Conservation (phyloP, 345 rosid species). For the Arabis alpina region DNA sequence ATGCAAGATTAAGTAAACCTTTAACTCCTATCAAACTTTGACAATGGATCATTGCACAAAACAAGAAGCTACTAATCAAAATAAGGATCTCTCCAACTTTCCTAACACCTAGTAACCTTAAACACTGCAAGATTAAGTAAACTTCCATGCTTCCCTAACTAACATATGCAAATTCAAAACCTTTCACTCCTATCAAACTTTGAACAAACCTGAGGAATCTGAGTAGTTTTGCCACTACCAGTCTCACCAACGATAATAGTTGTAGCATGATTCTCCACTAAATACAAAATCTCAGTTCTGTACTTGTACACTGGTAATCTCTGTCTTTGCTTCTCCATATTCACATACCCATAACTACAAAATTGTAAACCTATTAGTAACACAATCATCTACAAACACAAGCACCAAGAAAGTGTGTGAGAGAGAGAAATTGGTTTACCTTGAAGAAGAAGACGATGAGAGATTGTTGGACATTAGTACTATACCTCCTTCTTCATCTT, state of each 20-base stretch:
- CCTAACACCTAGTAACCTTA: constrained; percentile 6
- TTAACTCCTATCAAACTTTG: no score
- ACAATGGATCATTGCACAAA: no score
- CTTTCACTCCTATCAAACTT: constrained; percentile 1
- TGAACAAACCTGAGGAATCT: constrained; percentile 81
- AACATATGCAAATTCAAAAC: constrained; percentile 13
- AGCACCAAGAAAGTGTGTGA: neutral
- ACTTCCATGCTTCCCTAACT: no score
- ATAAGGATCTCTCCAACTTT: constrained; percentile 1
- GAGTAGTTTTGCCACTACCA: constrained; percentile 98
- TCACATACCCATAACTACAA: constrained; percentile 64
- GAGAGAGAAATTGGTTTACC: constrained; percentile 47
- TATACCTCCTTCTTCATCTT: constrained; percentile 96
- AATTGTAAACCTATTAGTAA: neutral
- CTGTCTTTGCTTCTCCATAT: constrained; percentile 86
- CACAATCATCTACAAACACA: neutral
- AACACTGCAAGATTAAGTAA: neutral
- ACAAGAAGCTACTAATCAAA: no score
- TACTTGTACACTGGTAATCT: constrained; percentile 89
- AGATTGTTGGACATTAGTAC: constrained; percentile 57
- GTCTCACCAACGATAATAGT: constrained; percentile 95
- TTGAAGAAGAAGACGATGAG: constrained; percentile 68
- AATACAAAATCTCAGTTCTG: constrained; percentile 74
- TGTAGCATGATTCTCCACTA: constrained; percentile 92
- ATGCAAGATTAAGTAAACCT: no score